Percentiles rank a stretch among this genome's conserved stretches.
Evolutionary conservation across 306 rosid species (phyloP).

Genomic region (Prinsepia uniflora): DNA sequence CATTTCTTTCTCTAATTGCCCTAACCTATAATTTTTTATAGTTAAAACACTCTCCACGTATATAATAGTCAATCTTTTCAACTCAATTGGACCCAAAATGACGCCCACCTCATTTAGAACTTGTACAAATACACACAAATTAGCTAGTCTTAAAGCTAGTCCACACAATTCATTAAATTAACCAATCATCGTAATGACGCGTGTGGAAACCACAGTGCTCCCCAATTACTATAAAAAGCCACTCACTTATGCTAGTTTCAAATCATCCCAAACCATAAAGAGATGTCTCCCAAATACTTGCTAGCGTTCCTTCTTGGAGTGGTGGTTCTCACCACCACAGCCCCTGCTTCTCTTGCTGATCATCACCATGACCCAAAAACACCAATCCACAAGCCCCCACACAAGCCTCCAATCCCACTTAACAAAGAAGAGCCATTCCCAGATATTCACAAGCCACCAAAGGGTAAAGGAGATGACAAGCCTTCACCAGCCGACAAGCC

Average conservation of each 20-base stretch:
- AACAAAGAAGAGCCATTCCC: neutral
- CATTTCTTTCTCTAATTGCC: too few relatives aligned
- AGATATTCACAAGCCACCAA: neutral
- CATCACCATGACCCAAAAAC: neutral
- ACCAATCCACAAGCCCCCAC: slow-evolving; percentile 5
- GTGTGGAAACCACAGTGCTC: neutral
- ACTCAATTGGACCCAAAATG: neutral
- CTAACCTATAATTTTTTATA: too few relatives aligned
- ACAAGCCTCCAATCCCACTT: slow-evolving; percentile 19
- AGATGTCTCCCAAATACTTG: slow-evolving; percentile 23
- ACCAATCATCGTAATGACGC: neutral
- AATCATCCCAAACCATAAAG: neutral
- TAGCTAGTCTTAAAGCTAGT: neutral
- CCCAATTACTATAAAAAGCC: slow-evolving; percentile 23
- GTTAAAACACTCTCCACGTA: too few relatives aligned
- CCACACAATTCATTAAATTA: neutral
- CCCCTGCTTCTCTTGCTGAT: slow-evolving; percentile 20
- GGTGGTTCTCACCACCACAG: slow-evolving; percentile 25
- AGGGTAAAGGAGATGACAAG: slow-evolving; percentile 7
- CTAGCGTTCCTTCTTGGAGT: slow-evolving; percentile 29
- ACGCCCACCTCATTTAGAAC: neutral
- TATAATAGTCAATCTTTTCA: slow-evolving; percentile 3
- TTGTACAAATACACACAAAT: neutral
- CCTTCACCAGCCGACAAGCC: neutral
- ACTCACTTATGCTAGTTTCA: neutral